phyloP scores from a whole-genome alignment of 2,329 filamentous ascomycete genomes.

The Achaetomium macrosporum region DNA sequence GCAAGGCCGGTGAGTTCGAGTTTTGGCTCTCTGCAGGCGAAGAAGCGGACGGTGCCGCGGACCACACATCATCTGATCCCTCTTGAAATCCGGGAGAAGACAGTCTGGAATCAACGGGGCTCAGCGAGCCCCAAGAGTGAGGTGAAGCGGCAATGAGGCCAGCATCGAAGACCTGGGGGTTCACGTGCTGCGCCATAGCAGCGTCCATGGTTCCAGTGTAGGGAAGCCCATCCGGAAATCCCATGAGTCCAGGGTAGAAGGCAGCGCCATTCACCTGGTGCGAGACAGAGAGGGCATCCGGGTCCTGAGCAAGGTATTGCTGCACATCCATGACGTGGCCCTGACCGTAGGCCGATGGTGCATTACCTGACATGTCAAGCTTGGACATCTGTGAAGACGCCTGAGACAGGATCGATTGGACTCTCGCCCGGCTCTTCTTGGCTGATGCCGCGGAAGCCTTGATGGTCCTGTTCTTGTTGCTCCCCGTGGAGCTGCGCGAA shows the following conservation, averaged over 20 bases:
- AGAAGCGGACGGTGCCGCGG: conserved; percentile 31
- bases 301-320: conserved; percentile 46
- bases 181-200: conserved; percentile 45
- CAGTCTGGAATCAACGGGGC: conserved; percentile 46
- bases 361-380: conserved; percentile 49
- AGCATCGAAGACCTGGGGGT: conserved; percentile 51
- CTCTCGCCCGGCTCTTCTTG: conserved; percentile 38
- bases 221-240: conserved; percentile 38
- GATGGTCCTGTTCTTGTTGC: conserved; percentile 40
- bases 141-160: conserved; percentile 46
- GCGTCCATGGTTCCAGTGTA: conserved; percentile 37
- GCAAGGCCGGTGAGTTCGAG: conserved; percentile 43
- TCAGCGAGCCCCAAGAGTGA: conserved; percentile 48
- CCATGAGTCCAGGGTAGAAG: conserved; percentile 46
- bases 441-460: conserved; percentile 34
- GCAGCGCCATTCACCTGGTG: conserved; percentile 36
- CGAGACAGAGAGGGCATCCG: conserved; percentile 41
- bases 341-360: conserved; percentile 35
- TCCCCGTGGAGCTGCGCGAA: conserved; percentile 40
- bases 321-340: conserved; percentile 43
- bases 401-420: conserved; percentile 45
- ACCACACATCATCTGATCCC: conserved; percentile 47
- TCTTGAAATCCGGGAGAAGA: conserved; percentile 46
- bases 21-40: conserved; percentile 42
- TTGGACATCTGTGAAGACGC: conserved; percentile 44